phyloP scores from a whole-genome alignment of 257 asterid genomes.

The Lantana camara region DNA sequence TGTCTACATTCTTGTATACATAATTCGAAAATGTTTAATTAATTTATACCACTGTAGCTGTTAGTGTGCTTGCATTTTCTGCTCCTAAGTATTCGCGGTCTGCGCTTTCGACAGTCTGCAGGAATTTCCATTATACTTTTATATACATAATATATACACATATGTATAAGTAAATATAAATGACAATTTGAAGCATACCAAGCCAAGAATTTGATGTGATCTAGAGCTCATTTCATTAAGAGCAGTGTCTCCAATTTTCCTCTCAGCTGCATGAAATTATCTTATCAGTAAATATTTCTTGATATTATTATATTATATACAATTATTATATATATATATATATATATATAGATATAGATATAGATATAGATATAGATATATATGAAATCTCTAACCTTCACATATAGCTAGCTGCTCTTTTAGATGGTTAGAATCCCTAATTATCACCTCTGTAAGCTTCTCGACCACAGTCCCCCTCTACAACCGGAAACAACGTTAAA shows the following conservation, averaged over 20 bases:
- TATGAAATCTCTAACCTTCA: slow-evolving; percentile 46
- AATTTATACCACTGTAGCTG: slow-evolving; percentile 61
- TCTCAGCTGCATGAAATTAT: slow-evolving; percentile 37
- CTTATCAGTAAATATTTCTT: no score
- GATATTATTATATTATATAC: no score
- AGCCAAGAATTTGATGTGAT: slow-evolving; percentile 68
- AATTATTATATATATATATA: no score
- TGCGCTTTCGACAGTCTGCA: slow-evolving; percentile 60
- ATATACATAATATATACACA: neutral
- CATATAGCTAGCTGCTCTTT: slow-evolving; percentile 52
- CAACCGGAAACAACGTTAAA: neutral
- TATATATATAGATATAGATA: no score
- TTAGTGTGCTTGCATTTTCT: slow-evolving; percentile 45
- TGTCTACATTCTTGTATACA: neutral
- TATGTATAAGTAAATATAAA: neutral
- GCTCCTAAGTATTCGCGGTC: slow-evolving; percentile 37
- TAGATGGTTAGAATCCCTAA: slow-evolving; percentile 51
- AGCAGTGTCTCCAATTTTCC: slow-evolving; percentile 42
- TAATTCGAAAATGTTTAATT: neutral
- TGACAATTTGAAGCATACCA: slow-evolving; percentile 37
- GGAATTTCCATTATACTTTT: neutral
- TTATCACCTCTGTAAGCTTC: slow-evolving; percentile 50
- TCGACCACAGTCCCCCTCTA: slow-evolving; percentile 67
- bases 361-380: no score
- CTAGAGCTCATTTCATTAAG: slow-evolving; percentile 59